These are phyloP conservation scores for Lasiodiplodia sp. DNA, from an alignment of 2,329 filamentous ascomycete species.

Conservation along the genomic window DNA sequence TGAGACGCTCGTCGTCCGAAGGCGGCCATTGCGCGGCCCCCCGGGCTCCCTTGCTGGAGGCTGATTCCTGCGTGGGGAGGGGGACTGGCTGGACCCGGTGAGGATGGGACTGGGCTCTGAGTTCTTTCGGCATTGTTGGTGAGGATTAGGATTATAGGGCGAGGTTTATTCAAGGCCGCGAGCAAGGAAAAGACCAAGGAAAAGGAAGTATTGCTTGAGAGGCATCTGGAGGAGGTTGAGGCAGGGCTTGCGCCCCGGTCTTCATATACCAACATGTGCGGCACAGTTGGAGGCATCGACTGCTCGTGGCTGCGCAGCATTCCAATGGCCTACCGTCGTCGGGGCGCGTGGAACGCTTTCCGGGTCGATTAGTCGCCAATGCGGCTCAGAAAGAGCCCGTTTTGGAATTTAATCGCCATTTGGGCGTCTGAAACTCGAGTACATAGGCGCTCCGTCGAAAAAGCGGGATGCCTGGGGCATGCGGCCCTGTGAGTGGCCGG, in stretches of 20 bases:
- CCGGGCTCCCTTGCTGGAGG: constrained; percentile 36
- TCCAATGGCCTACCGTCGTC: constrained; percentile 40
- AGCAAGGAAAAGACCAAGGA: constrained; percentile 23
- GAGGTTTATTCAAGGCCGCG: background rate
- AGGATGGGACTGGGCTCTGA: constrained; percentile 40
- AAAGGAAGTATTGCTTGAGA: constrained; percentile 13
- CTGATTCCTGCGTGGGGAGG: constrained; percentile 41
- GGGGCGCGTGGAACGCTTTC: constrained; percentile 49
- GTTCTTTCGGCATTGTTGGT: constrained; percentile 53
- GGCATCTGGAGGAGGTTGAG: constrained; percentile 13
- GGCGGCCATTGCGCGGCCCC: constrained; percentile 68
- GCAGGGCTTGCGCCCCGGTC: constrained; percentile 10
- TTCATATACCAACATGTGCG: constrained; percentile 28
- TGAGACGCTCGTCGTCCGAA: constrained; percentile 76
- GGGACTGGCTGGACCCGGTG: constrained; percentile 42
- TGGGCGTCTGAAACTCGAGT: constrained; percentile 40
- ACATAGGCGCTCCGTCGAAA: constrained; percentile 43
- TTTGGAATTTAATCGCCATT: constrained; percentile 31
- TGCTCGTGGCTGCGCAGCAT: constrained; percentile 29
- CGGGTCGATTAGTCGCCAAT: constrained; percentile 51
- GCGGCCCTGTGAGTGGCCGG: constrained; percentile 43
- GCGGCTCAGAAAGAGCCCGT: constrained; percentile 39
- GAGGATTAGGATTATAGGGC: constrained; percentile 28
- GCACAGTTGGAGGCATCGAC: constrained; percentile 25
- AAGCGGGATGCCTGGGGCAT: constrained; percentile 37